These are phyloP conservation scores for Rhodotorula glutinis DNA, from an alignment of 1,284 basidiomycete species.

Conservation along the genomic window DNA sequence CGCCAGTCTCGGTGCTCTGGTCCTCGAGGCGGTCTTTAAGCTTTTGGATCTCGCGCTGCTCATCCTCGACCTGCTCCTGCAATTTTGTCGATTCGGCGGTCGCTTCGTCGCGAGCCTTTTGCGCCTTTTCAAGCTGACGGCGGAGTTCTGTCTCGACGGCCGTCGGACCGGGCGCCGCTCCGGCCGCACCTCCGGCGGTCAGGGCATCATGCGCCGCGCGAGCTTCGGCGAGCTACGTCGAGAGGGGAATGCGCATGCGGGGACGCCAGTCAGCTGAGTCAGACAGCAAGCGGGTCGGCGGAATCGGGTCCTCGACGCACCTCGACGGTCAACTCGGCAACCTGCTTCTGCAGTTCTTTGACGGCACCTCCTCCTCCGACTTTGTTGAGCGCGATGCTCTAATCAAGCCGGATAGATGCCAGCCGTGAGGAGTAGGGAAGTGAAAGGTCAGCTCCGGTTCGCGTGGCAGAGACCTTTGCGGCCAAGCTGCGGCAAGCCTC, in stretches of 20 bases:
- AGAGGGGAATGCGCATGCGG: not conserved
- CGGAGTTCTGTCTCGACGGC: not conserved
- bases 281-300: not conserved
- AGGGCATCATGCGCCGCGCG: not conserved
- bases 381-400: not conserved
- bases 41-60: not conserved
- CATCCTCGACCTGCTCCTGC: not conserved
- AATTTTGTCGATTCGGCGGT: not conserved
- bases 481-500: not conserved
- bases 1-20: not conserved
- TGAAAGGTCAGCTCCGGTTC: too few species aligned
- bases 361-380: slow-evolving; percentile 1
- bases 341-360: slow-evolving; percentile 7
- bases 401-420: too few species aligned
- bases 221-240: not conserved
- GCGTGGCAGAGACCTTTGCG: not conserved
- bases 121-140: not conserved
- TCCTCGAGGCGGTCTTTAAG: not conserved
- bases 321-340: not conserved
- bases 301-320: not conserved
- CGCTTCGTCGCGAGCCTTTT: slow-evolving; percentile 2
- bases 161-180: not conserved
- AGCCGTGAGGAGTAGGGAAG: not conserved
- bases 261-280: not conserved
- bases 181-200: not conserved